phyloP scores from a whole-genome alignment of 768 basidiomycete genomes.

The Suillus paluster region DNA sequence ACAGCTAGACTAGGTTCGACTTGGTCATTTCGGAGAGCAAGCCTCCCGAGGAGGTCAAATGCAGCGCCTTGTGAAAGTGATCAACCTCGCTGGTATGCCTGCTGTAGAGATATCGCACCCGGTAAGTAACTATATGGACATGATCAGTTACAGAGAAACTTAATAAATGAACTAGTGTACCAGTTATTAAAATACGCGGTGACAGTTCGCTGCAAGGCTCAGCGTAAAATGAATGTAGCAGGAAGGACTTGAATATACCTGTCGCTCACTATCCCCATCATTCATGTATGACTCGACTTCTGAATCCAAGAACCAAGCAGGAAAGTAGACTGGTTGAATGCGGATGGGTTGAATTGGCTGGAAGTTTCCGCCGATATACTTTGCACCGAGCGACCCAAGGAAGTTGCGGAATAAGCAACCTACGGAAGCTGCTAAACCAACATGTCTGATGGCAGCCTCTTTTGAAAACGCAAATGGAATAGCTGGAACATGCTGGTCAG shows the following conservation, averaged over 20 bases:
- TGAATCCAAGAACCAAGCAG: constrained; percentile 64
- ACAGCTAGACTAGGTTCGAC: constrained; percentile 33
- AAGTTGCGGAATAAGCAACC: constrained; percentile 22
- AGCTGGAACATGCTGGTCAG: constrained; percentile 38
- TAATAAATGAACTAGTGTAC: constrained; percentile 41
- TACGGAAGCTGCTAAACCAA: constrained; percentile 40
- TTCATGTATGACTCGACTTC: constrained; percentile 43
- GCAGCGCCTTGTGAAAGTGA: constrained; percentile 42
- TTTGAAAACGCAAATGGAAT: constrained; percentile 55
- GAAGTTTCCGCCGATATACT: constrained; percentile 43
- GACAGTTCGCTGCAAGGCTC: constrained; percentile 13
- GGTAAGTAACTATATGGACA: constrained; percentile 30
- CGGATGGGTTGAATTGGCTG: constrained; percentile 47
- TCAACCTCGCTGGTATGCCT: constrained; percentile 4
- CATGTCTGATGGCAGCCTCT: constrained; percentile 45
- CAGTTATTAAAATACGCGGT: constrained; percentile 45
- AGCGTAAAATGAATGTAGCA: not conserved
- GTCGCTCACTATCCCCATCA: not conserved
- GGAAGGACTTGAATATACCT: not conserved
- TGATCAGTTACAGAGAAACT: constrained; percentile 17
- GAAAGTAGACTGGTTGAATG: constrained; percentile 61
- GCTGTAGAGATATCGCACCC: constrained; percentile 21
- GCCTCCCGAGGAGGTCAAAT: constrained; percentile 48
- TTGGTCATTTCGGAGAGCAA: constrained; percentile 41
- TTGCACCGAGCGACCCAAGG: constrained; percentile 39